Percentiles rank a stretch among this genome's conserved stretches.
Evolutionary conservation across 495 filamentous ascomycete genomes (phyloP).

Genomic region (Letharia columbiana): DNA sequence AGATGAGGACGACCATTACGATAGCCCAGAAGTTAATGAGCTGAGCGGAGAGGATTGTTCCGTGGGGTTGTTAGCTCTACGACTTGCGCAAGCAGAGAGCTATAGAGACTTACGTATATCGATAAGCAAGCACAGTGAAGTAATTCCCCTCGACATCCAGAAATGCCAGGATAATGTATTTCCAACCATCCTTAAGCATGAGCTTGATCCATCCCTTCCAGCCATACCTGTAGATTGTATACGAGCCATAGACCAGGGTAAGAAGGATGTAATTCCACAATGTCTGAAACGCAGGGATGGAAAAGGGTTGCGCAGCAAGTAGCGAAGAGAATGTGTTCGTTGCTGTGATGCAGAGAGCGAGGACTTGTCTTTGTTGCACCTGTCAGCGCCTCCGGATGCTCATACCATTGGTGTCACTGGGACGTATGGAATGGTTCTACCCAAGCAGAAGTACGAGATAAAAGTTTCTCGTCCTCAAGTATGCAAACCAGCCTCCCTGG

Average conservation of each 20-base stretch:
- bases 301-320: constrained; percentile 57
- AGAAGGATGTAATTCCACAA: constrained; percentile 91
- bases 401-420: too few relatives aligned
- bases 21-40: constrained; percentile 99
- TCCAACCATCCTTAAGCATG: constrained; percentile 69
- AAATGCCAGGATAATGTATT: constrained; percentile 87
- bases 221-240: constrained; percentile 76
- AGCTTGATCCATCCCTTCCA: constrained; percentile 57
- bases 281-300: constrained; percentile 94
- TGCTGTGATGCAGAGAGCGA: constrained; percentile 78
- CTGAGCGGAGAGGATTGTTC: constrained; percentile 55
- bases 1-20: constrained; percentile 79
- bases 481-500: constrained; percentile 63
- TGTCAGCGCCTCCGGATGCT: background rate
- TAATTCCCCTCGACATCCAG: constrained; percentile 96
- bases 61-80: background rate
- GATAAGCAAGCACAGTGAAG: constrained; percentile 90
- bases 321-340: constrained; percentile 83
- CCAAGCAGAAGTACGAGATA: constrained; percentile 74
- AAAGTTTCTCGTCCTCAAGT: constrained; percentile 76
- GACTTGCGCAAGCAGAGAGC: constrained; percentile 41
- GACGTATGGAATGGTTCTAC: constrained; percentile 27
- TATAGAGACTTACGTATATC: constrained; percentile 57
- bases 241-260: constrained; percentile 69
- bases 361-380: constrained; percentile 53